These are phyloP conservation scores for Helminthosporium solani DNA, from an alignment of 2,329 filamentous ascomycete genomes.

Conservation along the genomic window DNA sequence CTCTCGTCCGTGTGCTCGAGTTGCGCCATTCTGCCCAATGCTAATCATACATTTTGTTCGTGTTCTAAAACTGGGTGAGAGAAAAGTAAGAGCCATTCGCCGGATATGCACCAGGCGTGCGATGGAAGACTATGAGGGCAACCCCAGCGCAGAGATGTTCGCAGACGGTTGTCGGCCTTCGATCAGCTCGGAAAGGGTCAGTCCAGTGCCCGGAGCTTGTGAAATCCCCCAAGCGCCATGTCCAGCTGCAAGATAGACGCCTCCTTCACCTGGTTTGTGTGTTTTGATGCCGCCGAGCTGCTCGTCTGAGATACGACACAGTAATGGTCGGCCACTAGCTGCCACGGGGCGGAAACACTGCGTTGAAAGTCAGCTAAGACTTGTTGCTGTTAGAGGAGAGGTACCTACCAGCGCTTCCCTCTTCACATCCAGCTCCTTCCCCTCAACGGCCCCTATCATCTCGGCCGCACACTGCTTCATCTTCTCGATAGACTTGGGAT, in stretches of 20 bases:
- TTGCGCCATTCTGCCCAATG: too few relatives aligned
- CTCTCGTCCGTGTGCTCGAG: too few relatives aligned
- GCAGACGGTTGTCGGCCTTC: slow-evolving; percentile 59
- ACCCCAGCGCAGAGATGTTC: slow-evolving; percentile 57
- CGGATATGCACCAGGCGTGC: too few relatives aligned
- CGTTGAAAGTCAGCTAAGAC: slow-evolving; percentile 4
- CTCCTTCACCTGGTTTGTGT: slow-evolving; percentile 50
- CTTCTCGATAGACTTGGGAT: slow-evolving; percentile 50
- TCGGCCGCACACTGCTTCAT: slow-evolving; percentile 52
- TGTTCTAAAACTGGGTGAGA: too few relatives aligned
- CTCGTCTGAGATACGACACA: slow-evolving; percentile 59
- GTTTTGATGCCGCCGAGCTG: slow-evolving; percentile 53
- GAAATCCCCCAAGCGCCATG: slow-evolving; percentile 73
- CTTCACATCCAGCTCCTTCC: slow-evolving; percentile 61
- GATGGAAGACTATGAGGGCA: slow-evolving; percentile 17
- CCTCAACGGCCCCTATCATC: slow-evolving; percentile 49
- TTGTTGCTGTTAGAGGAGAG: background rate
- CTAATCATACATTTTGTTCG: too few relatives aligned
- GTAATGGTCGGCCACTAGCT: slow-evolving; percentile 62
- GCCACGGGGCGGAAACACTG: slow-evolving; percentile 72
- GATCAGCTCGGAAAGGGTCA: slow-evolving; percentile 70
- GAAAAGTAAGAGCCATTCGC: too few relatives aligned
- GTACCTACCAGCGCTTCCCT: slow-evolving; percentile 57
- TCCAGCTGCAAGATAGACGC: slow-evolving; percentile 69
- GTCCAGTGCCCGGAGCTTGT: slow-evolving; percentile 64